Percentiles rank a stretch among this genome's conserved stretches.
Evolutionary conservation across 2,329 filamentous ascomycete genomes (phyloP).

Genomic region (Fonsecaea monophora): DNA sequence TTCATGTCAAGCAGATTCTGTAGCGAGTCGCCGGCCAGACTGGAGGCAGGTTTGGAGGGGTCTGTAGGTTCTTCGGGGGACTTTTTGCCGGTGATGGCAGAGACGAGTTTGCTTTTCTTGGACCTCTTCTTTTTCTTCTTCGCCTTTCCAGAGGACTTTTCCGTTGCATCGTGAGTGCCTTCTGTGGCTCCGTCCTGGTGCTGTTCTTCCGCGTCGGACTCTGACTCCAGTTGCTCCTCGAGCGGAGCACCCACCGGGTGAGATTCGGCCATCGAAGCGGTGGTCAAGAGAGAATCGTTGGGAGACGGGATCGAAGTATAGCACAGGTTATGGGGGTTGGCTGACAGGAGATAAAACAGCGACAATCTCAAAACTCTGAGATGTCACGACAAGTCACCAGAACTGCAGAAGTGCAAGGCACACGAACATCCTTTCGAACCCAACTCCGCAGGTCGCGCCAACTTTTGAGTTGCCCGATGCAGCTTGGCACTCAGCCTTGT

Average conservation of each 20-base stretch:
- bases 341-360: background rate
- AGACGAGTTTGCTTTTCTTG: constrained; percentile 38
- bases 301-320: background rate
- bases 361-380: background rate
- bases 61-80: constrained; percentile 28
- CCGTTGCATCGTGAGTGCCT: constrained; percentile 17
- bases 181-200: constrained; percentile 18
- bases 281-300: background rate
- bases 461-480: background rate
- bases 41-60: constrained; percentile 33
- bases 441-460: constrained; percentile 2
- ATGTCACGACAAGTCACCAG: background rate
- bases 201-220: constrained; percentile 37
- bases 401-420: background rate
- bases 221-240: constrained; percentile 33
- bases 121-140: constrained; percentile 41
- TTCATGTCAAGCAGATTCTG: constrained; percentile 55
- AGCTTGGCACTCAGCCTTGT: background rate
- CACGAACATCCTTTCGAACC: background rate
- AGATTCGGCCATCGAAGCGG: constrained; percentile 21
- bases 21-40: constrained; percentile 33
- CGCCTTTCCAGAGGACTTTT: constrained; percentile 18
- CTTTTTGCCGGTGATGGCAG: constrained; percentile 33
- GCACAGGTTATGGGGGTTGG: background rate
- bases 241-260: constrained; percentile 18